Evolutionary conservation across 345 rosid genomes (phyloP), one percentile per base, ranked within the genome.

Genomic region (Limnanthes douglasii): DNA sequence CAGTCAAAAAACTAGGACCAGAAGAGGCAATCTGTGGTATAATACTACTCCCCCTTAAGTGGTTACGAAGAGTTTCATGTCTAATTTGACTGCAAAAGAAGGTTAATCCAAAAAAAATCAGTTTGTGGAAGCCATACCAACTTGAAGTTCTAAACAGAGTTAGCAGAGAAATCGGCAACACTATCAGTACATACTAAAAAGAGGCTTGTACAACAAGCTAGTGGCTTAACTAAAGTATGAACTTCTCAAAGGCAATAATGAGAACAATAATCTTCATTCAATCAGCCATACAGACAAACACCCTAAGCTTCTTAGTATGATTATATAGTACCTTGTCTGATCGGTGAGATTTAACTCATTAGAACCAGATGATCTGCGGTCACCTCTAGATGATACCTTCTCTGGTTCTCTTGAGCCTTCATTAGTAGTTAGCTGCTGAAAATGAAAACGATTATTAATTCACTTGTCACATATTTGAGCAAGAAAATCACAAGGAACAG

Each of bases 51-150:
- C 44, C 60, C 34, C 43, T 52, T 17, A 50, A 31, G 21, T 39
- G 60, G 42, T 62, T 62, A 44, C 44, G 52, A 35, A 57, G 49
- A 20, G 57, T 49, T 57, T 63, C 64, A 6, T 52, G 68, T 59
- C 51, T 57, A 20, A 57, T 56, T 49, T 63, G 57, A 47, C 69
- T 57, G 61, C 51, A 46, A 31, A 14, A 30, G 4, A 26, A 21
- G 34, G 21, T 16, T 6, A 30, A 33, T 31, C 5, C 30, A 23
- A 29, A 25, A 23, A 22, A 15, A 15, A 9, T 32, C n/a, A 40
- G 14, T 23, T 30, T 13, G 20, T 21, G 26, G 4, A 24, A 29
- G 12, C 12, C 29, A 4, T 15, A 25, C 34, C 24, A 25, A 13
- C 17, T 10, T 8, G 29, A 10, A 13, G 9, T 11, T 22, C 36